Base-by-base conservation (phyloP, 2,329 filamentous ascomycete genomes). In the Botryotinia narcissicola region DNA sequence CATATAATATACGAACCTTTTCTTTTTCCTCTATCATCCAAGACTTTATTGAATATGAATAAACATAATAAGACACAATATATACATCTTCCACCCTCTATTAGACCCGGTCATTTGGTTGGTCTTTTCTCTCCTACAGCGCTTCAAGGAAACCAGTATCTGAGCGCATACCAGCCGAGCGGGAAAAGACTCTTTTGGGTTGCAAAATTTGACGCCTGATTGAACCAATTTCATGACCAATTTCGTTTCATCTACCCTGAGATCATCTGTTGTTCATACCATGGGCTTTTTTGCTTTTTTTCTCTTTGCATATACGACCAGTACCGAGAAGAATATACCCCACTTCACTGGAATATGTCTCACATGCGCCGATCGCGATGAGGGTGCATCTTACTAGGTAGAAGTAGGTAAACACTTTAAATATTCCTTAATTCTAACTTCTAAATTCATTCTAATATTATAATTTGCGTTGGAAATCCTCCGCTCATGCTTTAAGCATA, bases 81-180 rank as follows among this genome's bases (percentile, higher is more conserved):
- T 29, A 29, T 29, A 16, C 9, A 29, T 54, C n/a, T 54, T 42
- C n/a, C 40, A 37, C 40, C 14, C 60, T 62, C 16, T 62, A 37
- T 5, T 62, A 6, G 22, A n/a, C 63, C 63, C 22, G 63, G 29
- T 22, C 63, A 18, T 51, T 18, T 66, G 22, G 6, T 37, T 51
- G 20, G 63, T 51, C 44, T 10, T n/a, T 25, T 51, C 32, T 66
- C 35, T 35, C 20, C 44, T 20, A 48, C 63, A n/a, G 63, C 63
- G 44, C 63, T 66, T 66, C 44, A 51, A 37, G 63, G 8, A 51
- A 35, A 14, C 10, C 18, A 57, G 3, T 37, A 12, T 66, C n/a
- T 48, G 63, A 9, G 63, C 63, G 63, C 63, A 66, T 66, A 51
- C 44, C 63, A 66, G 44, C 63, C 44, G 63, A 66, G 44, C 29